These are phyloP conservation scores for Aspergillus uvarum DNA, from an alignment of 2,329 filamentous ascomycete species.

Conservation along the genomic window DNA sequence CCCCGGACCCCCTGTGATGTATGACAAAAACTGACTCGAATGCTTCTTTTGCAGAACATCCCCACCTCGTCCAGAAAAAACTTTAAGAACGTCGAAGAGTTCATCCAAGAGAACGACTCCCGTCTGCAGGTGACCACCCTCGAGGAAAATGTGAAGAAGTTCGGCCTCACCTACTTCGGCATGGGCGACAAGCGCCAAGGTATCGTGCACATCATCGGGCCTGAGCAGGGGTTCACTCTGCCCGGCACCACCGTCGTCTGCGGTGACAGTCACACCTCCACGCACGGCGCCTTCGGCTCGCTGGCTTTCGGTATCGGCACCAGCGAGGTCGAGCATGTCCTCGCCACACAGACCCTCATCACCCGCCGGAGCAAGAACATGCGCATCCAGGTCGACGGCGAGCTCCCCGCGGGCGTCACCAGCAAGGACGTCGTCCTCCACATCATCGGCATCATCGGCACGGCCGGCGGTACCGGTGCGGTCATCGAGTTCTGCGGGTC, in stretches of 20 bases:
- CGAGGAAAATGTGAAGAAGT: constrained; percentile 96
- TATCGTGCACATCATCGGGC: constrained; percentile 97
- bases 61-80: constrained; percentile 87
- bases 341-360: constrained; percentile 93
- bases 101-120: constrained; percentile 93
- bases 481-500: constrained; percentile 98
- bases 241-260: constrained; percentile 96
- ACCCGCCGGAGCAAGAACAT: constrained; percentile 98
- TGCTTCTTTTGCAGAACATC: constrained; percentile 66
- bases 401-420: constrained; percentile 84
- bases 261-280: constrained; percentile 96
- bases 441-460: constrained; percentile 90
- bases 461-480: constrained; percentile 87
- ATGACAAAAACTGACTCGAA: background rate
- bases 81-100: constrained; percentile 89
- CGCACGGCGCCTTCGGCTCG: constrained; percentile 92
- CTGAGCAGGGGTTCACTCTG: constrained; percentile 97
- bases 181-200: constrained; percentile 95
- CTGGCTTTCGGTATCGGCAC: constrained; percentile 97
- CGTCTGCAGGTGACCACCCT: constrained; percentile 91
- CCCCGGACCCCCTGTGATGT: background rate
- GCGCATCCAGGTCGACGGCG: constrained; percentile 91
- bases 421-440: constrained; percentile 95
- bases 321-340: constrained; percentile 96
- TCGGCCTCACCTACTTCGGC: constrained; percentile 95